Base-by-base conservation (phyloP, 2,329 filamentous ascomycete genomes). In the Paracorniculantispora psalliotae region DNA sequence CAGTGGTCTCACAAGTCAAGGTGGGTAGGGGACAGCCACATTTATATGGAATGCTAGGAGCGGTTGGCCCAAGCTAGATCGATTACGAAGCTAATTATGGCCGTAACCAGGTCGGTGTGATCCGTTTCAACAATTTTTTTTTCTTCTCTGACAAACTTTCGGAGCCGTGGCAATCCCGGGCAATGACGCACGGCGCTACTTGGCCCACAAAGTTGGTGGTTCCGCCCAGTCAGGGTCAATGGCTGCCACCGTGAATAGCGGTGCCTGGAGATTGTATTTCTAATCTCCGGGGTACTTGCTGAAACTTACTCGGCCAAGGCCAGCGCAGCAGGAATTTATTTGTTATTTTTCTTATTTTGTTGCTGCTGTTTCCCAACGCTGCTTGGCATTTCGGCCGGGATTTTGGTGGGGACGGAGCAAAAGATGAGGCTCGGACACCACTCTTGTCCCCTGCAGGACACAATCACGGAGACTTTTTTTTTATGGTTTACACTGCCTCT, bases 221-320 rank as follows among this genome's bases (percentile, higher is more conserved):
- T 47, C 44, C 23, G 33, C 33, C n/a, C 28, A 47, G 7, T 12
- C 13, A 19, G 37, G n/a, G 41, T 41, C 52, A 55, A 55, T 55
- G 41, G 33, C n/a, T 46, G 50, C 37, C 41, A 23, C 13, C 15
- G 25, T n/a, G 17, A n/a, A 33, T 7, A 13, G 25, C 26, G n/a
- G 28, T 33, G 54, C 54, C 46, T 49, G 54, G 54, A 56, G 53
- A 56, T 55, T 55, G 52, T 28, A 56, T 56, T 48, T 47, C 41
- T 48, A 47, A 56, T 56, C 53, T 56, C 53, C 53, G 53, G 53
- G 53, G 30, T 39, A 26, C 33, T 37, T 13, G 30, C 30, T 6
- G 41, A n/a, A n/a, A n/a, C n/a, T n/a, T n/a, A n/a, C n/a, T n/a
- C n/a, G n/a, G n/a, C n/a, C n/a, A n/a, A n/a, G n/a, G n/a, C n/a